A percentile compares a stretch with the other conserved stretches of the same genome.
Conservation (phyloP, 495 filamentous ascomycete species). For the Neohortaea acidophila region DNA sequence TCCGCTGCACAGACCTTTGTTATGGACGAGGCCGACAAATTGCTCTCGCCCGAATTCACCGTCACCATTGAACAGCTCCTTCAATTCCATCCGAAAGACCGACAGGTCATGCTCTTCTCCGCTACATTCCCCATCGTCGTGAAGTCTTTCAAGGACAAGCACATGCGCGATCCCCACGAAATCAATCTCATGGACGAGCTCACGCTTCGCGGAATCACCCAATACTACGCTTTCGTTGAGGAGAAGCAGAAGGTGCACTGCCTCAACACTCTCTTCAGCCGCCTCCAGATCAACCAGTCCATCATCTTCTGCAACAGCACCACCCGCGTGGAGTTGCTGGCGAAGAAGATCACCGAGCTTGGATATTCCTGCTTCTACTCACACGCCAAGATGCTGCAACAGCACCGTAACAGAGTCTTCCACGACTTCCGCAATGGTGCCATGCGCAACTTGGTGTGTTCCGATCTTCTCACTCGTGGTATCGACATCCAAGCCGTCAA, state of each 20-base stretch:
- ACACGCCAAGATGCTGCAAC: constrained; percentile 96
- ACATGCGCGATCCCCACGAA: constrained; percentile 89
- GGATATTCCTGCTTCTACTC: constrained; percentile 99
- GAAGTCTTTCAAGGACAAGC: constrained; percentile 94
- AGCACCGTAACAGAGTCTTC: constrained; percentile 93
- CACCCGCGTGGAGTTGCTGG: constrained; percentile 89
- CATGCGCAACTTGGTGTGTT: constrained; percentile 95
- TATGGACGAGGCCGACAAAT: constrained; percentile 98
- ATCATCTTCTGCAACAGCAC: constrained; percentile 99
- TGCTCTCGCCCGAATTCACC: constrained; percentile 91
- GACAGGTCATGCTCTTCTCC: constrained; percentile 97
- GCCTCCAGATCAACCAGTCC: constrained; percentile 98
- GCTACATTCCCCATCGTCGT: constrained; percentile 94
- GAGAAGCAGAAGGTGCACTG: constrained; percentile 99
- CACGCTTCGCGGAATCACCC: constrained; percentile 91
- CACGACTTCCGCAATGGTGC: constrained; percentile 98
- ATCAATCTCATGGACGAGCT: constrained; percentile 99
- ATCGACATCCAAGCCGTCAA: constrained; percentile 99
- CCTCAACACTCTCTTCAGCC: constrained; percentile 95
- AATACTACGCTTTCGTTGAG: constrained; percentile 98
- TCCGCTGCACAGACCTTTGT: constrained; percentile 93
- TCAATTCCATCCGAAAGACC: constrained; percentile 83
- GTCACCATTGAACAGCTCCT: constrained; percentile 92
- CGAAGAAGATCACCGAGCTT: constrained; percentile 98
- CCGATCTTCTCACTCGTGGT: constrained; percentile 90